Conservation (phyloP, 2,329 filamentous ascomycete genomes). For the Penicillium sp. region DNA sequence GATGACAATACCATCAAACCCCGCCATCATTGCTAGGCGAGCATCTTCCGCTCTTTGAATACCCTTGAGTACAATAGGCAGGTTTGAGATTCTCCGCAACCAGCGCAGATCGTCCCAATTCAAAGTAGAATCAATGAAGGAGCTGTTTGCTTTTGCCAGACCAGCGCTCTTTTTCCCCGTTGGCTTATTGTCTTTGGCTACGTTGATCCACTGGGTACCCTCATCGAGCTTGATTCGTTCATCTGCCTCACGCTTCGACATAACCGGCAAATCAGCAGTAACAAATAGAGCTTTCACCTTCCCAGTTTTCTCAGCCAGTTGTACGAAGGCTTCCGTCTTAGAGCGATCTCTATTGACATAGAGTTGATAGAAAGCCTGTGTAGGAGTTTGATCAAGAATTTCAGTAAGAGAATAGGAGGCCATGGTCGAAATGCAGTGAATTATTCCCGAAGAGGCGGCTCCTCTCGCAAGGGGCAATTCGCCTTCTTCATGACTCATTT, state of each 20-base stretch:
- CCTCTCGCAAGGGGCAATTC: constrained; percentile 7
- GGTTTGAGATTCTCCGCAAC: constrained; percentile 1
- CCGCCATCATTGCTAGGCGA: constrained; percentile 4
- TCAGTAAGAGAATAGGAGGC: constrained; percentile 8
- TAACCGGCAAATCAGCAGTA: constrained; percentile 12
- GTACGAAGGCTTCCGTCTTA: constrained; percentile 8
- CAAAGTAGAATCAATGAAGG: constrained; percentile 7
- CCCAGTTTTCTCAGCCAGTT: neutral
- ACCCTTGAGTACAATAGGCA: constrained; percentile 12
- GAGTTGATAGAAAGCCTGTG: constrained; percentile 11
- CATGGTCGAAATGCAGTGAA: constrained; percentile 8
- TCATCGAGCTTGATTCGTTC: constrained; percentile 11
- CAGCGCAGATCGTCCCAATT: constrained; percentile 13
- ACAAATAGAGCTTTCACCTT: constrained; percentile 12
- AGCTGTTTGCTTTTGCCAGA: constrained; percentile 5
- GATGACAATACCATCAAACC: constrained; percentile 12
- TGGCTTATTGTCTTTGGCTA: constrained; percentile 1
- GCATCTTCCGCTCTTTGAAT: constrained; percentile 13
- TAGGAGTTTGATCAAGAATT: constrained; percentile 5
- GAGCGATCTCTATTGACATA: constrained; percentile 12
- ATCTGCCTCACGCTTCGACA: constrained; percentile 14
- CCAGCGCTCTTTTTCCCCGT: constrained; percentile 8
- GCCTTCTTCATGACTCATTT: constrained; percentile 10
- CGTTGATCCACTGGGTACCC: constrained; percentile 1
- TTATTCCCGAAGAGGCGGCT: constrained; percentile 4